A percentile compares a stretch with the other conserved stretches of the same genome.
Conservation (phyloP, 768 basidiomycete species). For the Termitomyces sp. region DNA sequence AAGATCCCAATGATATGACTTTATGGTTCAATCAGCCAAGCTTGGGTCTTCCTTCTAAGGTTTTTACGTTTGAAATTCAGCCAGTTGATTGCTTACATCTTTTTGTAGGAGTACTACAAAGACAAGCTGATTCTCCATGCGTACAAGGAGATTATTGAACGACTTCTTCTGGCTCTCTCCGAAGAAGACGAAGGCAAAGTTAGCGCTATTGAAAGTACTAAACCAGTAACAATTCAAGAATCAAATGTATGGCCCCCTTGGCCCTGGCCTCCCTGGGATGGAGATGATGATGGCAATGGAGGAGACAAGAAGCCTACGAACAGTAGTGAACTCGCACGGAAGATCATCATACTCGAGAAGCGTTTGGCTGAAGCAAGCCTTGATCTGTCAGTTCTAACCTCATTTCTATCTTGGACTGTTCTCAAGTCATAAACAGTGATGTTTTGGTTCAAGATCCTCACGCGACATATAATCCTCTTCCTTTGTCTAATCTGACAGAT, state of each 20-base stretch:
- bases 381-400: conserved; percentile 54
- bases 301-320: conserved; percentile 47
- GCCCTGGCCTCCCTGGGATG: conserved; percentile 87
- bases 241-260: conserved; percentile 68
- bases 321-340: conserved; percentile 56
- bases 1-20: conserved; percentile 82
- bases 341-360: conserved; percentile 76
- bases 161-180: conserved; percentile 59
- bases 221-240: conserved; percentile 33
- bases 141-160: conserved; percentile 67
- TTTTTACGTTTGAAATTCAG: conserved; percentile 18
- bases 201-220: conserved; percentile 10
- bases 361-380: conserved; percentile 75
- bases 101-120: conserved; percentile 78
- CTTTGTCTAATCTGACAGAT: conserved; percentile 64
- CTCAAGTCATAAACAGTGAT: conserved; percentile 38
- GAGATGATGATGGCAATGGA: conserved; percentile 46
- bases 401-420: neutral
- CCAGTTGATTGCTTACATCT: neutral
- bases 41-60: conserved; percentile 87
- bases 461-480: conserved; percentile 83
- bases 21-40: conserved; percentile 82
- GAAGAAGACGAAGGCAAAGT: conserved; percentile 31
- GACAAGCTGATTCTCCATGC: conserved; percentile 67
- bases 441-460: conserved; percentile 76